Conservation (phyloP, 106 monocot species). For the Allium fistulosum region DNA sequence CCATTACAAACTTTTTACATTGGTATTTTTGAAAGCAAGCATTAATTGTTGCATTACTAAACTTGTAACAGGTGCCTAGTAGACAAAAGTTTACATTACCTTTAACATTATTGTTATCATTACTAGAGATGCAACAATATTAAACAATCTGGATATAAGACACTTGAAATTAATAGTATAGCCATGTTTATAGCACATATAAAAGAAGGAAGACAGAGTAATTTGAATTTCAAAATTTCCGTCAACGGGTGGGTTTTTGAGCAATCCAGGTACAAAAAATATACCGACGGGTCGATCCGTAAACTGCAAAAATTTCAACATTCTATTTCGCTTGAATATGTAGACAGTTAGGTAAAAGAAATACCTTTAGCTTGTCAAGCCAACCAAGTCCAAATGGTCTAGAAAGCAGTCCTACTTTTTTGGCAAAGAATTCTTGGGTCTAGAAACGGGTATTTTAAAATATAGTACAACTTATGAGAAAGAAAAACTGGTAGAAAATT, state of each 20-base stretch:
- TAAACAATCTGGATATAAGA: no score
- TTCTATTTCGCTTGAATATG: neutral
- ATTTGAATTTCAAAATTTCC: neutral
- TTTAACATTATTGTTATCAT: neutral
- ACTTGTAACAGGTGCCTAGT: neutral
- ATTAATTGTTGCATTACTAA: neutral
- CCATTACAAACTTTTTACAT: no score
- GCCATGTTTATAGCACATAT: no score
- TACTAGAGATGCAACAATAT: no score
- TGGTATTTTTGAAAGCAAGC: neutral
- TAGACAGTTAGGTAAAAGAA: neutral
- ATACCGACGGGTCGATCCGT: no score
- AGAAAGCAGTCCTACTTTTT: no score
- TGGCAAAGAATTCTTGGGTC: no score
- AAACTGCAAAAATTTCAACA: neutral
- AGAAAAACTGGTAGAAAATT: neutral
- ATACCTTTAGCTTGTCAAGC: conserved; percentile 20
- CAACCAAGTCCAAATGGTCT: no score
- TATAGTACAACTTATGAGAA: neutral
- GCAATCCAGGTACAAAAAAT: neutral
- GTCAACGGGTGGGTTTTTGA: no score
- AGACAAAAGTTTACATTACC: neutral
- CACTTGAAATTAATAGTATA: no score
- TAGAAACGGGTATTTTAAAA: no score
- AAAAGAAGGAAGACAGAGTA: no score